Conservation (phyloP, 2,329 filamentous ascomycete species). For the Chaetomiaceae sp. region DNA sequence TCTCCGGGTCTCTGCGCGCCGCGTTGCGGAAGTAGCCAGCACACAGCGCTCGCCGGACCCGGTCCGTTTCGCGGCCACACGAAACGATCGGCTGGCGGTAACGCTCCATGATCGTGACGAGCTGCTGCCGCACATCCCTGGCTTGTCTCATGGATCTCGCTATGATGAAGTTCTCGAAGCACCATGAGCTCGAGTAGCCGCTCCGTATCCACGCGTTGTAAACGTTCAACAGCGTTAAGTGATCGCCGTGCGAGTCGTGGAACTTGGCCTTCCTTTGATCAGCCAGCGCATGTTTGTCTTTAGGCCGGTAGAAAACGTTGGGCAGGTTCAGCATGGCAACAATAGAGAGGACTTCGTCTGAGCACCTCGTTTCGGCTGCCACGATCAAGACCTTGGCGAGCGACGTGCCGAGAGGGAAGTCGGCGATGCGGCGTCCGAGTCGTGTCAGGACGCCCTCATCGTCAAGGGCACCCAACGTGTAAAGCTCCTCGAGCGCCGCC, state of each 20-base stretch:
- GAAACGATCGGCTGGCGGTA: conserved; percentile 77
- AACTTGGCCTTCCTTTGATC: conserved; percentile 98
- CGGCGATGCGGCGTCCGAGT: conserved; percentile 91
- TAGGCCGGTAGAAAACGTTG: conserved; percentile 87
- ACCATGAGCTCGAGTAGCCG: conserved; percentile 81
- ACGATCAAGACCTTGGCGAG: conserved; percentile 85
- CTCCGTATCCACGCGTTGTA: conserved; percentile 94
- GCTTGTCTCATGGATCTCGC: conserved; percentile 80
- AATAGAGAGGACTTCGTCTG: conserved; percentile 89
- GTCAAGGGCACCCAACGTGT: conserved; percentile 83
- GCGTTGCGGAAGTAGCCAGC: conserved; percentile 92
- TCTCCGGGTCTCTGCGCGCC: conserved; percentile 87
- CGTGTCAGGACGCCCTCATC: conserved; percentile 92
- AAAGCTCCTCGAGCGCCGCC: conserved; percentile 89
- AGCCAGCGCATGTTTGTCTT: conserved; percentile 92
- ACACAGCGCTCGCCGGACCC: conserved; percentile 84
- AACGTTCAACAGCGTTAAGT: conserved; percentile 90
- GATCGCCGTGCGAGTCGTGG: conserved; percentile 89
- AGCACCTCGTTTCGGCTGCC: conserved; percentile 79
- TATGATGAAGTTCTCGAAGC: conserved; percentile 96
- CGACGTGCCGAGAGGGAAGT: conserved; percentile 95
- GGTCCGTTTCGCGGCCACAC: conserved; percentile 80
- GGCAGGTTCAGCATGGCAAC: conserved; percentile 88
- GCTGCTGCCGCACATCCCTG: conserved; percentile 85
- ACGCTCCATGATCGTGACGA: conserved; percentile 87